Evolutionary conservation across 2,329 filamentous ascomycete genomes (phyloP), one percentile per base, ranked within the genome.

Genomic region (Tothia fuscella): DNA sequence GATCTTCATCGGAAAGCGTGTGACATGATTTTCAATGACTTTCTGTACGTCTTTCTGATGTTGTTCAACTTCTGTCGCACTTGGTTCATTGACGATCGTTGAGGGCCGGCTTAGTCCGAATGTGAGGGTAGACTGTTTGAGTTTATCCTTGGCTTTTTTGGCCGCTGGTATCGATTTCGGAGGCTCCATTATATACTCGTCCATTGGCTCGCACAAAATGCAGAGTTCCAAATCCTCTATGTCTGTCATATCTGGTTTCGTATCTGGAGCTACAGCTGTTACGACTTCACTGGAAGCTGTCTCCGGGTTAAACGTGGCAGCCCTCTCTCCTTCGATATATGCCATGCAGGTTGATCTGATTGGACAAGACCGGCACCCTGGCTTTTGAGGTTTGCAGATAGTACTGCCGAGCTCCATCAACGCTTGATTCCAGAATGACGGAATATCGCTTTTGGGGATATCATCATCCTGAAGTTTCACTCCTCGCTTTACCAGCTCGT

Each of bases 361-460:
- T 1, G 58, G 57, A 40, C 58, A 61, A 13, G 53, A 52, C 6
- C 49, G 51, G 38, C 76, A 80, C 38, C 71, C 68, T 1, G 76
- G 76, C 48, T 71, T 71, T 1, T 29, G 16, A 26, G 76, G 75
- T 5, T 67, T 67, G 49, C 76, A 80, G 2, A 79, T 53, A 0
- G 76, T 80, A 47, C 74, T 78, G 3, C 76, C 76, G 3, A 80
- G 61, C 51, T 80, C 76, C 76, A 80, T 80, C 20, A 80, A 56
- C 1, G 72, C 76, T 51, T 80, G 76, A 0, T 76, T 76, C 76
- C 75, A 79, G 46, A 68, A 57, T 0, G 75, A 75, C 0, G 76
- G 74, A 17, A 69, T 55, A 40, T 72, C 65, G 41, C 68, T 41
- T 7, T 25, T 25, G 3, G 29, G 14, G 4, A 25, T 14, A 13